These are phyloP conservation scores for Heteromeles arbutifolia DNA, from an alignment of 306 rosid genomes.

Conservation along the genomic window DNA sequence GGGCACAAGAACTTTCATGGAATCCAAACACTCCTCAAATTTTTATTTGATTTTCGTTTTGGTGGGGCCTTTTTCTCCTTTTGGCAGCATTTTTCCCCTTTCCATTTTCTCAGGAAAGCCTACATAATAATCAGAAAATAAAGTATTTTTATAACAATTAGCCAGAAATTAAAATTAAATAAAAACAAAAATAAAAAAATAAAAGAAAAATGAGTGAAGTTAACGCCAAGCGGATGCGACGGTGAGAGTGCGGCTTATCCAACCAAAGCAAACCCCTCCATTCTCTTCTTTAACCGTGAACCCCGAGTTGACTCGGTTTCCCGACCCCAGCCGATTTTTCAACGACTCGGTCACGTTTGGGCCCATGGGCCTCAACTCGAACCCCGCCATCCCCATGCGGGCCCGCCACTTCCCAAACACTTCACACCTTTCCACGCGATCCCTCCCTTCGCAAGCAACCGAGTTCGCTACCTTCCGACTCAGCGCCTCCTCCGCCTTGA, in stretches of 20 bases:
- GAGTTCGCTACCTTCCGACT: slow-evolving; percentile 53
- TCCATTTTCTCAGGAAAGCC: slow-evolving; percentile 57
- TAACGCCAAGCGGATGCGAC: slow-evolving; percentile 98
- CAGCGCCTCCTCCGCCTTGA: slow-evolving; percentile 53
- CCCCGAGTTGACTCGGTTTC: slow-evolving; percentile 41
- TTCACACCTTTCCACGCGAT: slow-evolving; percentile 84
- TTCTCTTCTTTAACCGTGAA: slow-evolving; percentile 65
- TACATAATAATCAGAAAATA: slow-evolving; percentile 24
- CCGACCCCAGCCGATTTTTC: slow-evolving; percentile 20
- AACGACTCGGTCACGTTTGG: slow-evolving; percentile 48
- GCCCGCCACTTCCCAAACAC: slow-evolving; percentile 95
- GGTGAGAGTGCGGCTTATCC: slow-evolving; percentile 83
- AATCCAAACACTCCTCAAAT: slow-evolving; percentile 52
- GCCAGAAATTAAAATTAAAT: not conserved
- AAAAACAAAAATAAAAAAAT: not conserved
- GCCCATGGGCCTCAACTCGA: slow-evolving; percentile 49
- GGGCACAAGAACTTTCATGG: slow-evolving; percentile 22
- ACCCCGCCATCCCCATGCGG: slow-evolving; percentile 94
- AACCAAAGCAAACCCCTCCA: slow-evolving; percentile 73
- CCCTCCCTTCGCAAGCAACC: slow-evolving; percentile 83
- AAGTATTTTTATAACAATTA: slow-evolving; percentile 26
- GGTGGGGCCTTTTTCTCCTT: slow-evolving; percentile 12
- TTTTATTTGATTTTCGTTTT: slow-evolving; percentile 24
- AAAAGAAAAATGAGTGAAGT: slow-evolving; percentile 25
- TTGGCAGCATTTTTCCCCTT: slow-evolving; percentile 19